Evolutionary conservation across 371 early-diverging fungal species (phyloP).

Genomic region (Apophysomyces variabilis): DNA sequence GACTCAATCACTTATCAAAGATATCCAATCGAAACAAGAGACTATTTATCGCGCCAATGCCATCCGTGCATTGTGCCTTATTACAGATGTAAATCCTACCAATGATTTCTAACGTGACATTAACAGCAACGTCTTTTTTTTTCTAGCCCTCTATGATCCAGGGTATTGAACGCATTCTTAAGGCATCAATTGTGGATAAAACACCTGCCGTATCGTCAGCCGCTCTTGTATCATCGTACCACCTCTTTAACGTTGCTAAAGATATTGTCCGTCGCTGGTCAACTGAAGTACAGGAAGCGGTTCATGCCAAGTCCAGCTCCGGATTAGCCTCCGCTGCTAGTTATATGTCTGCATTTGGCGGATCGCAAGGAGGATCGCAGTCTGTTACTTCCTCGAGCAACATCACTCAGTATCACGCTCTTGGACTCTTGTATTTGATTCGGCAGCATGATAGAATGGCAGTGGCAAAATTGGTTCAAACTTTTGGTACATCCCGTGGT

Average conservation of each 20-base stretch:
- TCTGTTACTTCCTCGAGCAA: conserved; percentile 65
- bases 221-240: conserved; percentile 92
- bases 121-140: neutral
- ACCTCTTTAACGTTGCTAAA: conserved; percentile 81
- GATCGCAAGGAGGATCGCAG: conserved; percentile 43
- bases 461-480: conserved; percentile 93
- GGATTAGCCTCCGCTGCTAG: conserved; percentile 57
- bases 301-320: conserved; percentile 73
- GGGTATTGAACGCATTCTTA: conserved; percentile 94
- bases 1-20: conserved; percentile 94
- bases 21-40: conserved; percentile 93
- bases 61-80: conserved; percentile 93
- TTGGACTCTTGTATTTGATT: conserved; percentile 93
- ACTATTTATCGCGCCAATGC: conserved; percentile 94
- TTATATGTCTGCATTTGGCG: conserved; percentile 61
- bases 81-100: conserved; percentile 81
- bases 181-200: conserved; percentile 97
- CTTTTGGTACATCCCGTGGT: conserved; percentile 67
- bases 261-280: conserved; percentile 90
- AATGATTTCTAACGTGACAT: neutral
- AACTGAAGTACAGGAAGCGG: conserved; percentile 89
- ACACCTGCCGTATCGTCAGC: conserved; percentile 89
- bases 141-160: conserved; percentile 89
- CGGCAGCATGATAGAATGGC: conserved; percentile 98
- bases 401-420: conserved; percentile 96